These are phyloP conservation scores for Diaporthe aspalathi DNA, from an alignment of 2,329 filamentous ascomycete species.

Conservation along the genomic window DNA sequence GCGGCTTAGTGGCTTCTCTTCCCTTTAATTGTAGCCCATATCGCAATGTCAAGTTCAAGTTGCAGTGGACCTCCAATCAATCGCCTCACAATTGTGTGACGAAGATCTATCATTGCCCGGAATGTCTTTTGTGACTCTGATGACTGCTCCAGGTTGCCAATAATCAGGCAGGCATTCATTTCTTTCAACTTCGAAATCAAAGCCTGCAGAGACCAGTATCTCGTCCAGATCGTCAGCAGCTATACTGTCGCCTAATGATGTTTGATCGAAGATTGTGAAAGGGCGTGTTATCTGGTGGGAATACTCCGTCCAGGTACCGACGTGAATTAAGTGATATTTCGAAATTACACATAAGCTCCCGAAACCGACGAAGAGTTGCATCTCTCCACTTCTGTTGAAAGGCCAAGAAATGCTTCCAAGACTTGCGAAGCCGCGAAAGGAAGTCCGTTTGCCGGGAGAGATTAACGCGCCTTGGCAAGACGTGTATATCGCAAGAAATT, in stretches of 20 bases:
- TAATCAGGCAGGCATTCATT: not conserved
- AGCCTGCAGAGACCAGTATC: not conserved
- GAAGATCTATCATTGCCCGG: not conserved
- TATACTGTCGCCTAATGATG: too few species aligned
- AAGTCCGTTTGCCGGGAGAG: slow-evolving; percentile 22
- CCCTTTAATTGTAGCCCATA: accelerated
- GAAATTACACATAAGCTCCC: not conserved
- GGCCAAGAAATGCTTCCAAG: slow-evolving; percentile 20
- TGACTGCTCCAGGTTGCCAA: not conserved
- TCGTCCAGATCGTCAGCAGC: too few species aligned
- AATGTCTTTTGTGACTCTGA: not conserved
- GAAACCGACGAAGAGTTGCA: not conserved
- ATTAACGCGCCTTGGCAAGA: slow-evolving; percentile 20
- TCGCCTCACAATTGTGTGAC: not conserved
- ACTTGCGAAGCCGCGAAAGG: slow-evolving; percentile 22
- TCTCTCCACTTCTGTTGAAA: slow-evolving; percentile 1
- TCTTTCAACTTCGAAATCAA: too few species aligned
- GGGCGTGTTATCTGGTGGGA: too few species aligned
- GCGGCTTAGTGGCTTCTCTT: not conserved
- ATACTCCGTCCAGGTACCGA: too few species aligned
- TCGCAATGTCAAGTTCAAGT: too few species aligned
- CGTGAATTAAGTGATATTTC: too few species aligned
- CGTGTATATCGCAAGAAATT: not conserved
- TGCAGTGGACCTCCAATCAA: too few species aligned
- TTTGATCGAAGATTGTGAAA: too few species aligned